Base-by-base conservation (phyloP, 371 early-diverging fungal genomes). In the Mucor mucedo region DNA sequence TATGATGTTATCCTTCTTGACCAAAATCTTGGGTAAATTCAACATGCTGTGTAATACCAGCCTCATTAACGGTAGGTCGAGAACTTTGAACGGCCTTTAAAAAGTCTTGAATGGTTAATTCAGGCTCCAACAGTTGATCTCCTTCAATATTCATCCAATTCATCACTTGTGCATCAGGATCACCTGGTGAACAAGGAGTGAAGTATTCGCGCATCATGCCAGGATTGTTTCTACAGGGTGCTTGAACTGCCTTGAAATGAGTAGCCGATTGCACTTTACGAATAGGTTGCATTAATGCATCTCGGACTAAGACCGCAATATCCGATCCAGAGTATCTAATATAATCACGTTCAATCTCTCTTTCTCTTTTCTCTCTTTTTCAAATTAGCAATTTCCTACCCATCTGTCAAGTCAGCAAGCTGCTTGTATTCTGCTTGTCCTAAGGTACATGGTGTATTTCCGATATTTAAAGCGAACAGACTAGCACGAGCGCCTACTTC, bases 121-220 rank as follows among this genome's bases (percentile, higher is more conserved):
- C 86, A 3, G 98, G 98, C 72, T 98, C 98, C 74, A 94, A 66
- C 65, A 98, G 71, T 72, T 97, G 92, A 69, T 97, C 91, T 11
- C 85, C 71, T 53, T 84, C 87, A 21, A 97, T 89, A 45, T 93
- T 87, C 64, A 87, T 89, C 98, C 98, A 98, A 3, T 89, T 86
- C 89, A 89, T 94, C 69, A 95, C 96, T 38, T 86, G 71, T 3
- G 96, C 97, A 2, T 85, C 85, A 28, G 89, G 84, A 60, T 95
- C 98, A 11, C 96, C 98, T 1, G 98, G 96, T 42, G 95, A 95
- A 71, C 98, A 98, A n/a, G 98, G 98, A 27, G 95, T 96, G 69
- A 93, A 79, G 60, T 89, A 87, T 44, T 76, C 67, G 57, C 71
- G 84, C 13, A 76, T 83, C 50, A 77, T 71, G 21, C 58, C 58